phyloP scores from a whole-genome alignment of 2,329 filamentous ascomycete genomes.

The Rachicladosporium sp. region DNA sequence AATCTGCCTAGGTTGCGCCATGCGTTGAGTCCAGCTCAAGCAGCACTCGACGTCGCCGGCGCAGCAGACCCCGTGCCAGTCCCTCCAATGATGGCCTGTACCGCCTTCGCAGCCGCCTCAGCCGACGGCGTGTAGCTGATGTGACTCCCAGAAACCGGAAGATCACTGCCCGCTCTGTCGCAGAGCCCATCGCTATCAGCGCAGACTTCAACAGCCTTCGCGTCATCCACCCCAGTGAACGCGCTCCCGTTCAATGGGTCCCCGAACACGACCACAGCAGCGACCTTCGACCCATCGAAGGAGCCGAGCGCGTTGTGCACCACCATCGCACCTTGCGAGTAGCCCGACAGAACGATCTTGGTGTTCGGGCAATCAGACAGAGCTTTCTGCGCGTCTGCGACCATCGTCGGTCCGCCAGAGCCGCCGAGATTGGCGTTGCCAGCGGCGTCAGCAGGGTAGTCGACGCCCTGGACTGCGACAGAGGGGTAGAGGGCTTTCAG shows the following conservation, averaged over 20 bases:
- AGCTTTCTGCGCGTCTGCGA: conserved; percentile 5
- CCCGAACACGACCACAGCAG: conserved; percentile 18
- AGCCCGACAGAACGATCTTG: conserved; percentile 11
- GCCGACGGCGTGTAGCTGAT: conserved; percentile 13
- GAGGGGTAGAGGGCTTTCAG: conserved; percentile 14
- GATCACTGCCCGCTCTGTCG: conserved; percentile 8
- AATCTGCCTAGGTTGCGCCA: too few species aligned
- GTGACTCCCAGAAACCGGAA: conserved; percentile 12
- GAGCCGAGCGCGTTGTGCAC: conserved; percentile 4
- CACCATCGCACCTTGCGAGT: conserved; percentile 9
- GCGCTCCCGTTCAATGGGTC: conserved; percentile 15
- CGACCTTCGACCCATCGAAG: conserved; percentile 13
- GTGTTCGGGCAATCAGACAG: conserved; percentile 10
- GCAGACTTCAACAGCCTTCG: conserved; percentile 15
- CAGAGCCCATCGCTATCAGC: conserved; percentile 13
- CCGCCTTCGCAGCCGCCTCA: conserved; percentile 12
- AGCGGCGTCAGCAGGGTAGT: conserved; percentile 15
- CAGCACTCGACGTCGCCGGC: too few species aligned
- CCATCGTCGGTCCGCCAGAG: conserved; percentile 10
- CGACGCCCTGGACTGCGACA: conserved; percentile 12
- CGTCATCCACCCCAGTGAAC: conserved; percentile 13
- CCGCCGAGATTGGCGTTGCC: conserved; percentile 14
- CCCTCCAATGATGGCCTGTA: too few species aligned
- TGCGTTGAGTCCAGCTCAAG: too few species aligned
- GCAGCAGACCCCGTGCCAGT: too few species aligned